Evolutionary conservation across 495 filamentous ascomycete genomes (phyloP).

Genomic region (Lophiotrema nucula): DNA sequence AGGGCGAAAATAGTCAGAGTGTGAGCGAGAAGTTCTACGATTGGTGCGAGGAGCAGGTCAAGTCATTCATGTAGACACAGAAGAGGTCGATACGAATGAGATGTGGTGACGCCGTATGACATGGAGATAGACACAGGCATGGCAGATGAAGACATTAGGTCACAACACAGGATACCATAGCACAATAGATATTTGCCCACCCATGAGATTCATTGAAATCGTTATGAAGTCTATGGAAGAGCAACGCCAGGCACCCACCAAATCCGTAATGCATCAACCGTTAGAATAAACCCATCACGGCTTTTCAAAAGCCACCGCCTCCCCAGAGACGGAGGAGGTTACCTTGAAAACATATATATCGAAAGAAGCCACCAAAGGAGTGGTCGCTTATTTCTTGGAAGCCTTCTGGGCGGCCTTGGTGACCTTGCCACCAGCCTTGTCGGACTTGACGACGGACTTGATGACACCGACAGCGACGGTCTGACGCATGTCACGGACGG

Average conservation of each 20-base stretch:
- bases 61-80: conserved; percentile 16
- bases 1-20: conserved; percentile 35
- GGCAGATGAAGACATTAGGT: no score
- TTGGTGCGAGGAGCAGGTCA: conserved; percentile 40
- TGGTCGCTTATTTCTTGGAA: conserved; percentile 58
- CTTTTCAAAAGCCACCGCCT: conserved; percentile 23
- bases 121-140: no score
- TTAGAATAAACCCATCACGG: conserved; percentile 22
- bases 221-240: conserved; percentile 36
- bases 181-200: conserved; percentile 20
- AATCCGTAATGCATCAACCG: conserved; percentile 27
- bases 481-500: conserved; percentile 83
- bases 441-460: conserved; percentile 75
- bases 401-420: conserved; percentile 72
- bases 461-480: conserved; percentile 98
- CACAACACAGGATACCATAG: no score
- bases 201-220: conserved; percentile 35
- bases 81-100: no score
- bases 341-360: neutral
- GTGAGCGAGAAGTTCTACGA: conserved; percentile 37
- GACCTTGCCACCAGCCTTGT: conserved; percentile 69
- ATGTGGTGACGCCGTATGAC: no score
- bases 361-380: conserved; percentile 9
- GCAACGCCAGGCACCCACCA: conserved; percentile 32
- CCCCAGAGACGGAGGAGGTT: conserved; percentile 20